Conservation (phyloP, 768 basidiomycete species). For the Naganishia onofrii region DNA sequence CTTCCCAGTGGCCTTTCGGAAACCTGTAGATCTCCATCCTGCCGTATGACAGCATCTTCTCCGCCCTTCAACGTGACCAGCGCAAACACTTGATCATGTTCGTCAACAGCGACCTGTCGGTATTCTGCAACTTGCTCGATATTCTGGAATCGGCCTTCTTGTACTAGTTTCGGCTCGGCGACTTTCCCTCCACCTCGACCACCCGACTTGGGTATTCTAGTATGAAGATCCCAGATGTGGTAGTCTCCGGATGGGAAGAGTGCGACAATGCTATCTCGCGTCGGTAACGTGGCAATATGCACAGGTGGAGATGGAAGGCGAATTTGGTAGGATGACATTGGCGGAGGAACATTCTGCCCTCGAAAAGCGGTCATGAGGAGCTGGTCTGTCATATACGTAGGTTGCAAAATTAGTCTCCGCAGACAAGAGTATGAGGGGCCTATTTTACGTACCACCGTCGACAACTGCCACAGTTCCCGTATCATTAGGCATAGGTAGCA, state of each 20-base stretch:
- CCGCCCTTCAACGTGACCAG: slow-evolving; percentile 12
- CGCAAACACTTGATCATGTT: slow-evolving; percentile 11
- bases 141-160: slow-evolving; percentile 29
- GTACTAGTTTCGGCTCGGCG: slow-evolving; percentile 43
- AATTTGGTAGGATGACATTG: slow-evolving; percentile 73
- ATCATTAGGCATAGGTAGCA: slow-evolving; percentile 63
- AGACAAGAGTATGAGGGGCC: not conserved
- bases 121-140: slow-evolving; percentile 30
- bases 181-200: slow-evolving; percentile 47
- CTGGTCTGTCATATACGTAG: slow-evolving; percentile 56
- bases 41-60: slow-evolving; percentile 28
- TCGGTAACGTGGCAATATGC: slow-evolving; percentile 64
- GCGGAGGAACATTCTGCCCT: slow-evolving; percentile 94
- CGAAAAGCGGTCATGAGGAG: slow-evolving; percentile 89
- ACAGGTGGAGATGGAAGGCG: slow-evolving; percentile 57
- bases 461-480: slow-evolving; percentile 83
- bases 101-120: slow-evolving; percentile 34
- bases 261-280: slow-evolving; percentile 62
- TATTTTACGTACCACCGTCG: slow-evolving; percentile 68
- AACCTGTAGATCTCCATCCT: slow-evolving; percentile 31
- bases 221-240: slow-evolving; percentile 69
- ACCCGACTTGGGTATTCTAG: slow-evolving; percentile 55
- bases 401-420: not conserved
- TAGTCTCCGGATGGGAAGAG: slow-evolving; percentile 70
- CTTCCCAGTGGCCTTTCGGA: slow-evolving; percentile 3